These are phyloP conservation scores for Plectosphaerella sp. DNA, from an alignment of 2,329 filamentous ascomycete genomes.

Conservation along the genomic window DNA sequence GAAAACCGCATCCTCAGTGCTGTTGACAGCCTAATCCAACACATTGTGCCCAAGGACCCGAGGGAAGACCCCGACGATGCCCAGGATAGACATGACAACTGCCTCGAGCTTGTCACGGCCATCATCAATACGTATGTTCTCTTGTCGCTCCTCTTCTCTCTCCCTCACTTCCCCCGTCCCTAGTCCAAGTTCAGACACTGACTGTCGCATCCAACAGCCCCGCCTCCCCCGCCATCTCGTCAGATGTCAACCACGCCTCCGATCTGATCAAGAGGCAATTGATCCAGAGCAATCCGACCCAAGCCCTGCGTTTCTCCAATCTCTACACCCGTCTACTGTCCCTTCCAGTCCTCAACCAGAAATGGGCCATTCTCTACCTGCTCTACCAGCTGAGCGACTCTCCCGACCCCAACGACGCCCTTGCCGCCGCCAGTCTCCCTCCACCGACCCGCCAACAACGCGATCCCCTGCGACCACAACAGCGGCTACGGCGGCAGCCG, in stretches of 20 bases:
- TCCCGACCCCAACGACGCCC: constrained; percentile 48
- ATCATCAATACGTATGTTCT: constrained; percentile 45
- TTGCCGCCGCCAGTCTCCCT: constrained; percentile 35
- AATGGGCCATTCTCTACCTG: constrained; percentile 94
- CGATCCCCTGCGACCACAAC: constrained; percentile 1
- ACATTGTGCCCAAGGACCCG: constrained; percentile 63
- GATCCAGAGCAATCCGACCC: constrained; percentile 70
- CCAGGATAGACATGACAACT: constrained; percentile 64
- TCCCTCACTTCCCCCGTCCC: neutral
- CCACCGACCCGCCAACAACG: constrained; percentile 25
- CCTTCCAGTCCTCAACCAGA: constrained; percentile 89
- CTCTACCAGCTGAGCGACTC: constrained; percentile 78
- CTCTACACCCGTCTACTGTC: constrained; percentile 84
- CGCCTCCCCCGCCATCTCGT: constrained; percentile 50
- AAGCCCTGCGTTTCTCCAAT: constrained; percentile 82
- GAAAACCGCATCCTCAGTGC: constrained; percentile 70
- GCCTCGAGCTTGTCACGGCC: constrained; percentile 45
- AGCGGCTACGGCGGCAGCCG: constrained; percentile 5
- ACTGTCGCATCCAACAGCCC: constrained; percentile 27
- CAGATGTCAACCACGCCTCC: constrained; percentile 85
- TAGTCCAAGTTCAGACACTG: neutral
- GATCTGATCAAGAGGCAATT: constrained; percentile 89
- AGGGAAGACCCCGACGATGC: constrained; percentile 63
- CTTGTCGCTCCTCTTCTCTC: neutral
- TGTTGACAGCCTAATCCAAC: constrained; percentile 72